Conservation (phyloP, 331 rosid genomes). For the Rosa hybrid region DNA sequence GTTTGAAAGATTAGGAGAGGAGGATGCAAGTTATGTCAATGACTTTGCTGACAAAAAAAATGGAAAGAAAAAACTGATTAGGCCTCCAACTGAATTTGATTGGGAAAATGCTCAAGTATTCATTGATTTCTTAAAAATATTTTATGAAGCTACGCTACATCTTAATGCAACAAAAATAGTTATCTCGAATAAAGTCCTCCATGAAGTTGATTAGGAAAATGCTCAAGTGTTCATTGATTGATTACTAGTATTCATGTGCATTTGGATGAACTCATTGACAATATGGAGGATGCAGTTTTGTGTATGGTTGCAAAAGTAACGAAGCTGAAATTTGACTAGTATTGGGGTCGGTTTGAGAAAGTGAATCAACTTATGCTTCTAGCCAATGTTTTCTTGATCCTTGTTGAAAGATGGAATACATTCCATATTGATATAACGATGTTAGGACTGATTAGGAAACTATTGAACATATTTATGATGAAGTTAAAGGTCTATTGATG, state of each 20-base stretch:
- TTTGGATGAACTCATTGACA: not conserved
- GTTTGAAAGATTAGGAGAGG: not conserved
- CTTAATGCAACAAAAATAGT: not conserved
- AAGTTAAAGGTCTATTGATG: too few species aligned
- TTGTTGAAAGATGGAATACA: too few species aligned
- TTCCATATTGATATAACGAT: too few species aligned
- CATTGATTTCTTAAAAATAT: not conserved
- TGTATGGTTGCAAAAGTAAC: not conserved
- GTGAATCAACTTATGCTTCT: too few species aligned
- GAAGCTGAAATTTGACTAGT: not conserved
- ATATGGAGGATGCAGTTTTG: not conserved
- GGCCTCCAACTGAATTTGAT: not conserved
- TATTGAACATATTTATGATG: too few species aligned
- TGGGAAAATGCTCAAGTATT: not conserved
- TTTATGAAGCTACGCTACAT: not conserved
- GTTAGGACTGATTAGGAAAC: too few species aligned
- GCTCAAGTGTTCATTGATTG: too few species aligned
- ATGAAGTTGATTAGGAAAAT: not conserved
- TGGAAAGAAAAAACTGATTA: not conserved
- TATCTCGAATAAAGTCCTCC: not conserved
- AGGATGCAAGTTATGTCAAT: not conserved
- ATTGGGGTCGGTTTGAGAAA: not conserved
- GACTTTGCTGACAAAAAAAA: not conserved
- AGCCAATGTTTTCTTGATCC: too few species aligned
- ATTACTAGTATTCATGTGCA: not conserved